Conservation (phyloP, 306 rosid species). For the Spatholobus suberectus region DNA sequence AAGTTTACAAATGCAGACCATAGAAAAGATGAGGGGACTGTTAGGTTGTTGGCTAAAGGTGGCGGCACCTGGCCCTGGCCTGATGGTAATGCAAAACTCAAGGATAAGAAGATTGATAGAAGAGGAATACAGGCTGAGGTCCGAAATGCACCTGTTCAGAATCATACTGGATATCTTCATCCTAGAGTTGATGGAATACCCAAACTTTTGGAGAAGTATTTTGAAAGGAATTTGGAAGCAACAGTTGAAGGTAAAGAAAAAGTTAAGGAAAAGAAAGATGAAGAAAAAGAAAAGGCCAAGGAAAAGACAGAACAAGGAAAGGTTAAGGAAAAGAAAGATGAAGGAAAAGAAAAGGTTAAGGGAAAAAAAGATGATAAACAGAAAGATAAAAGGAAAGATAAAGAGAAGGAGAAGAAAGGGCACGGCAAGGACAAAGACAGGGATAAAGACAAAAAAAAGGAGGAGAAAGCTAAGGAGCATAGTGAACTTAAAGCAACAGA, state of each 20-base stretch:
- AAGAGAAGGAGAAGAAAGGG: constrained; percentile 76
- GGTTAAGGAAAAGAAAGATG: constrained; percentile 68
- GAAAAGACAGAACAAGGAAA: constrained; percentile 74
- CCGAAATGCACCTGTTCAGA: constrained; percentile 53
- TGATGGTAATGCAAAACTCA: constrained; percentile 56
- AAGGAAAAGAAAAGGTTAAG: constrained; percentile 60
- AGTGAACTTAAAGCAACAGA: constrained; percentile 44
- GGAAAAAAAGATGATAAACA: constrained; percentile 70
- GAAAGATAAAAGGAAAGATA: constrained; percentile 71
- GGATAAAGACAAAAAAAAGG: constrained; percentile 80
- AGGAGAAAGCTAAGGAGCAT: constrained; percentile 52
- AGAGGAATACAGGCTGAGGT: constrained; percentile 53
- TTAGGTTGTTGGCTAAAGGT: constrained; percentile 63
- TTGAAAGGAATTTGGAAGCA: constrained; percentile 53
- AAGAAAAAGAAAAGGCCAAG: constrained; percentile 64
- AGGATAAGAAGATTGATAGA: constrained; percentile 61
- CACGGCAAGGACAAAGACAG: constrained; percentile 79
- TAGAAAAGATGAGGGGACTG: constrained; percentile 66
- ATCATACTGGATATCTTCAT: constrained; percentile 50
- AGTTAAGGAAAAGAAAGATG: constrained; percentile 66
- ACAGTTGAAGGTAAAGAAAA: constrained; percentile 57
- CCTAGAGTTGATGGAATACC: constrained; percentile 60
- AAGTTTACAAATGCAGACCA: constrained; percentile 51
- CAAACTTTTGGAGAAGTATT: constrained; percentile 51
- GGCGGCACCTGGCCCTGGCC: constrained; percentile 42